Evolutionary conservation across 176 grass and related monocot species (phyloP), one percentile per base, ranked within the genome.

Genomic region (Hordeum marinum): DNA sequence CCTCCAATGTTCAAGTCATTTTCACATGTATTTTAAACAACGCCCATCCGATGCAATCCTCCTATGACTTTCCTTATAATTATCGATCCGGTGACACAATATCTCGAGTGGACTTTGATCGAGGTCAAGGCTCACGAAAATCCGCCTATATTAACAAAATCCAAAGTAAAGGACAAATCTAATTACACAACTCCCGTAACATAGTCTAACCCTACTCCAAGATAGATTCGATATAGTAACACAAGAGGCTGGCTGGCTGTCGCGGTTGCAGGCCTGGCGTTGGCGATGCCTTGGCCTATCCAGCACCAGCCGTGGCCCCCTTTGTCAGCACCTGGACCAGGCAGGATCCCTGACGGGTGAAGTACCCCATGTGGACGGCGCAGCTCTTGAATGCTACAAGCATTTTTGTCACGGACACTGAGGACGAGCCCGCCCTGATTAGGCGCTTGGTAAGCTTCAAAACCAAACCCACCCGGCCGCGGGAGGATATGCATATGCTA

Each of bases 331-430:
- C 65, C 79, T 79, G 64, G 74, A 67, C 66, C 74, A 72, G 52
- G 20, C 52, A 57, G 73, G 25, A 66, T 29, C 8, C n/a, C 73
- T 9, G 48, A 46, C 41, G 5, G 77, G 77, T 81, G 87, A 62
- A 85, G 60, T 50, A 46, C 77, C 82, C 72, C 88, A 78, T 73
- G 79, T 82, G 84, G 73, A 35, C 43, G 63, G 72, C 65, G 79
- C 83, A 50, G 73, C 66, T 17, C 65, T 60, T 60, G 88, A 82
- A 37, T 42, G 29, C 29, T 29, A 32, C 79, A 82, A 65, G 65
- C 40, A 0, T 10, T 74, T 7, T 79, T 72, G 84, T 78, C 88
- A 23, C 11, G 35, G 26, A 67, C 84, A 79, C 14, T 10, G 24
- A 63, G 14, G 83, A 78, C 83, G 40, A 81, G 24, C 52, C 9